Conservation (phyloP, 345 rosid genomes). For the Erucastrum elatum region DNA sequence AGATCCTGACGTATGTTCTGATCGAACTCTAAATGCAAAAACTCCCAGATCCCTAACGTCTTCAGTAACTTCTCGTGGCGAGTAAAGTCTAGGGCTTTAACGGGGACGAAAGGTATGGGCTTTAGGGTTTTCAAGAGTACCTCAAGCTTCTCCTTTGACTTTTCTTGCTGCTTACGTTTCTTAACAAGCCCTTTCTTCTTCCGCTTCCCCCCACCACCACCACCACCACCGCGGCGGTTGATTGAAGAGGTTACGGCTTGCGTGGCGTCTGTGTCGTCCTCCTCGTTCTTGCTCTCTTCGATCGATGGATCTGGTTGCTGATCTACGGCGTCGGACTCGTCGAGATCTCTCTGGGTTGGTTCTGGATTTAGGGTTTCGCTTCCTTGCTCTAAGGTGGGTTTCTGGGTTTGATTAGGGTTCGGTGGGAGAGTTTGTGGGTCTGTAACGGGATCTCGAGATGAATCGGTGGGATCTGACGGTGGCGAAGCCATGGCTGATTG, state of each 20-base stretch:
- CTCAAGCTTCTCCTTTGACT: constrained; percentile 53
- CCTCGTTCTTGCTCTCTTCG: constrained; percentile 31
- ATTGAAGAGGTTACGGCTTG: constrained; percentile 28
- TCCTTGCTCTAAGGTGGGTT: constrained; percentile 13
- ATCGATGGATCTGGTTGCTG: constrained; percentile 23
- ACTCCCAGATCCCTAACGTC: constrained; percentile 82
- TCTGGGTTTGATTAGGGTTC: background rate
- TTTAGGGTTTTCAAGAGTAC: constrained; percentile 46
- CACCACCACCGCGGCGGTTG: constrained; percentile 40
- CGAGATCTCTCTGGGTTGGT: background rate
- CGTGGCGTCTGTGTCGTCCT: constrained; percentile 32
- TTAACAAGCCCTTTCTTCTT: constrained; percentile 48
- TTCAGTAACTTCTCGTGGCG: constrained; percentile 58
- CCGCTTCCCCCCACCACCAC: constrained; percentile 30
- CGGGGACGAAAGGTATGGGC: constrained; percentile 56
- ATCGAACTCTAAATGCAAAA: constrained; percentile 69
- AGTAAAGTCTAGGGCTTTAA: constrained; percentile 57
- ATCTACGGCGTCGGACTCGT: constrained; percentile 16
- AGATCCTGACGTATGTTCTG: constrained; percentile 49
- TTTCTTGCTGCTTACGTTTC: constrained; percentile 43
- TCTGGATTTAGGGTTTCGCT: background rate
- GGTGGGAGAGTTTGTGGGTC: background rate
- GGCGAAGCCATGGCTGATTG: constrained; percentile 32
- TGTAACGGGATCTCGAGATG: constrained; percentile 1
- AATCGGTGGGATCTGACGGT: constrained; percentile 34